A percentile compares a stretch with the other conserved stretches of the same genome.
Evolutionary conservation across 2,329 filamentous ascomycete genomes (phyloP).

Genomic region (Zasmidium angulare): DNA sequence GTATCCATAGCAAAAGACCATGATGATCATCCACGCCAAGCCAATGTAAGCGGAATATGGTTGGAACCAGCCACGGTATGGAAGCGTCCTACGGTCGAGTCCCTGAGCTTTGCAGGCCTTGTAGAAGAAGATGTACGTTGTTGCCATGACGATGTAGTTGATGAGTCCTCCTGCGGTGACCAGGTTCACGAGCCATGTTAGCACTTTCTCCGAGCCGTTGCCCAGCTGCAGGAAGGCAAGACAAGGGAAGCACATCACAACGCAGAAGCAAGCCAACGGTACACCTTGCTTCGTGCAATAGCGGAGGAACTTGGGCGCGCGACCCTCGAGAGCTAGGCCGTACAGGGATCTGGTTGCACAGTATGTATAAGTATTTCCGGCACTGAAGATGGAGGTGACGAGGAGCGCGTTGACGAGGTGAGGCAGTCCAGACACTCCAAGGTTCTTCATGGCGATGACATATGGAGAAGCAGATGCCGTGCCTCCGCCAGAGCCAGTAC

Average conservation of each 20-base stretch:
- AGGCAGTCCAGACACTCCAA: constrained; percentile 43
- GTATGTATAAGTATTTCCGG: constrained; percentile 55
- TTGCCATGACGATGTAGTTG: constrained; percentile 60
- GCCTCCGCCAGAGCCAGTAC: constrained; percentile 18
- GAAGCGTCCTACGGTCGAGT: constrained; percentile 53
- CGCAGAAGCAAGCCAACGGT: constrained; percentile 55
- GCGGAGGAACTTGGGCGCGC: constrained; percentile 54
- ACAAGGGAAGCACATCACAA: constrained; percentile 41
- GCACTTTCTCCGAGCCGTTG: constrained; percentile 27
- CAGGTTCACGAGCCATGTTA: constrained; percentile 50
- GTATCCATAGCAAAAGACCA: constrained; percentile 56
- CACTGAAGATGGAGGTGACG: constrained; percentile 55
- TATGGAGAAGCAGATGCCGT: constrained; percentile 33
- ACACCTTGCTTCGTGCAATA: constrained; percentile 61
- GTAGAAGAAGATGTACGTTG: constrained; percentile 59
- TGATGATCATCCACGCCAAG: constrained; percentile 24
- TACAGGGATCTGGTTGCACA: constrained; percentile 53
- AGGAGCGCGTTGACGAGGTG: constrained; percentile 34
- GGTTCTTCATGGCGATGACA: constrained; percentile 46
- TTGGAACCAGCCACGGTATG: constrained; percentile 57
- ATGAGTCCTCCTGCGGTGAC: constrained; percentile 58
- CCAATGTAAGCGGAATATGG: constrained; percentile 51
- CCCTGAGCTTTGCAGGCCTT: constrained; percentile 52
- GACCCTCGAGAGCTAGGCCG: constrained; percentile 53
- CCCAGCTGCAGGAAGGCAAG: constrained; percentile 34